phyloP scores from a whole-genome alignment of 768 basidiomycete species.

The Suillus variegatus region DNA sequence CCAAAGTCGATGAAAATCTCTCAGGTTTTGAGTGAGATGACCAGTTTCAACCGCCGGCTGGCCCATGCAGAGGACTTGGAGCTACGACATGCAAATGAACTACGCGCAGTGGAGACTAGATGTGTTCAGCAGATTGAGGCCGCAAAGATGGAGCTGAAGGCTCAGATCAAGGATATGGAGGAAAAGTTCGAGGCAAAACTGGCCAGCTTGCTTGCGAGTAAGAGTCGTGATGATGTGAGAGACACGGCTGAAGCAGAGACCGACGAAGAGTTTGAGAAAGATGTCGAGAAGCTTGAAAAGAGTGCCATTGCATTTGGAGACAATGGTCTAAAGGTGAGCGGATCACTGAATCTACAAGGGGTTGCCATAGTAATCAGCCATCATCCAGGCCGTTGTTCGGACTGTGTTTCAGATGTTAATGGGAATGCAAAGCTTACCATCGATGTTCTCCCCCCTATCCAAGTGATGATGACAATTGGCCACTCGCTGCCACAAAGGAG shows the following conservation, averaged over 20 bases:
- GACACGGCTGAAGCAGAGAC: neutral
- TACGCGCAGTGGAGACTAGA: neutral
- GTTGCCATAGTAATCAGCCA: neutral
- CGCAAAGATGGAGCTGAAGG: neutral
- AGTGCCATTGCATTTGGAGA: slow-evolving; percentile 10
- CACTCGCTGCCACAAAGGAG: neutral
- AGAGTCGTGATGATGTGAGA: neutral
- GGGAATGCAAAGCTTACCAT: neutral
- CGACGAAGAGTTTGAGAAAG: neutral
- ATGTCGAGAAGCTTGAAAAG: slow-evolving; percentile 1
- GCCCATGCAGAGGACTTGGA: neutral
- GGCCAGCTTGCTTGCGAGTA: neutral
- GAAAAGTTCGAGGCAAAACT: neutral
- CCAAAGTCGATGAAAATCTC: too few relatives aligned
- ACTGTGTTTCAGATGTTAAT: neutral
- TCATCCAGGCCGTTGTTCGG: slow-evolving; percentile 1
- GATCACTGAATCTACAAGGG: neutral
- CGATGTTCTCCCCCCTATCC: neutral
- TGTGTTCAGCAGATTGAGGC: neutral
- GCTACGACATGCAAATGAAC: neutral
- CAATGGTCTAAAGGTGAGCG: neutral
- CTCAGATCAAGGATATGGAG: neutral
- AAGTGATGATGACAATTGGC: neutral
- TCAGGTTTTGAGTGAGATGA: too few relatives aligned
- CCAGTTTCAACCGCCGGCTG: too few relatives aligned